Percentiles rank a stretch among this genome's conserved stretches.
phyloP scores from a whole-genome alignment of 2,329 filamentous ascomycete species.

The Calonectria montana region DNA sequence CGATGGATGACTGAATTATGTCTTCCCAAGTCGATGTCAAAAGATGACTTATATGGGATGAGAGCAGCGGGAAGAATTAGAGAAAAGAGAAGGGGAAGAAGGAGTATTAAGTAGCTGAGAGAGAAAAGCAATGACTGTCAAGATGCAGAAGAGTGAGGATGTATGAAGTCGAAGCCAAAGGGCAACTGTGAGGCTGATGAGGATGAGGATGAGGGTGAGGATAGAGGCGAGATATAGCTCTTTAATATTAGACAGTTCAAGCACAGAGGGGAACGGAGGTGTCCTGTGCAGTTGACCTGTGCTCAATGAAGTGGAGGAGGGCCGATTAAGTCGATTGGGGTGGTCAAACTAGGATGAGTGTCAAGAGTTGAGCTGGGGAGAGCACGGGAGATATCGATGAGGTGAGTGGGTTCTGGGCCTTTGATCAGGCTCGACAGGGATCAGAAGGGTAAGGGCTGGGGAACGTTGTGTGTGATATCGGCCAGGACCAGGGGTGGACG shows the following conservation, averaged over 20 bases:
- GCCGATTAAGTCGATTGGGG: constrained; percentile 21
- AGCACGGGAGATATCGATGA: constrained; percentile 25
- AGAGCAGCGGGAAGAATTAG: constrained; percentile 12
- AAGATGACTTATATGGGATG: background rate
- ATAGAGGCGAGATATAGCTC: constrained; percentile 16
- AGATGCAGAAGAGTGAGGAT: constrained; percentile 3
- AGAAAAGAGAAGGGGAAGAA: constrained; percentile 5
- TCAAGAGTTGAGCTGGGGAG: constrained; percentile 22
- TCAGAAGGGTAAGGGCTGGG: constrained; percentile 27
- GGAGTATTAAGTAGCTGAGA: constrained; percentile 21
- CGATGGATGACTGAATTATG: constrained; percentile 2
- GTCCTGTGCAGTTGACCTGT: constrained; percentile 22
- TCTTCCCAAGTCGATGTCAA: background rate
- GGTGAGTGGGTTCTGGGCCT: constrained; percentile 27
- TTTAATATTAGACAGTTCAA: constrained; percentile 21
- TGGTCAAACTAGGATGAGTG: constrained; percentile 14
- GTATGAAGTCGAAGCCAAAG: constrained; percentile 16
- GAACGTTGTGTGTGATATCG: constrained; percentile 25
- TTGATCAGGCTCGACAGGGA: constrained; percentile 25
- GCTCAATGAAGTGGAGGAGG: constrained; percentile 23
- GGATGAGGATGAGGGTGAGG: constrained; percentile 7
- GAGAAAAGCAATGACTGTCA: background rate
- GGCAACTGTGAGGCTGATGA: constrained; percentile 11
- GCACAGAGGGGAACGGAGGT: constrained; percentile 2
- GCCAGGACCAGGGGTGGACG: constrained; percentile 23